These are phyloP conservation scores for Penicillium coprophilum DNA, from an alignment of 495 filamentous ascomycete genomes.

Conservation along the genomic window DNA sequence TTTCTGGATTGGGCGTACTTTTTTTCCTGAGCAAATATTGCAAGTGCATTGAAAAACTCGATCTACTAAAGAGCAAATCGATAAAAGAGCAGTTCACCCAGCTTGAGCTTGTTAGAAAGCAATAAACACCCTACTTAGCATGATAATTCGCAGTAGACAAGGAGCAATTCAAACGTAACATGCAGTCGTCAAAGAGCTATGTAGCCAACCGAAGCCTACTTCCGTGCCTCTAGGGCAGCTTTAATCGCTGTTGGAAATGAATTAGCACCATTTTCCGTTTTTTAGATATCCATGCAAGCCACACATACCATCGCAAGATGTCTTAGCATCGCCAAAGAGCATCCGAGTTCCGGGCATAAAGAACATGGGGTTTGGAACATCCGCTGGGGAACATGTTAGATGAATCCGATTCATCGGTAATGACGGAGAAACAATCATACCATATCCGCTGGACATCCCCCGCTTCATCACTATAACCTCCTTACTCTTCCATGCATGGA, in stretches of 20 bases:
- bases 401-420: background rate
- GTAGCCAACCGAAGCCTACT: constrained; percentile 24
- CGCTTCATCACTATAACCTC: constrained; percentile 87
- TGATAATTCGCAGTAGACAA: background rate
- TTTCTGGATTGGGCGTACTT: background rate
- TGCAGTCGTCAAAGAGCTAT: background rate
- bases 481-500: constrained; percentile 88
- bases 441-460: constrained; percentile 78
- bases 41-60: background rate
- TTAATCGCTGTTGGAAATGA: constrained; percentile 37
- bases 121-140: background rate
- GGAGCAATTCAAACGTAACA: background rate
- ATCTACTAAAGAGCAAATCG: background rate
- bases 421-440: constrained; percentile 37
- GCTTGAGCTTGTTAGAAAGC: background rate
- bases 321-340: constrained; percentile 82
- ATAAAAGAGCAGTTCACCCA: background rate
- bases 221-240: constrained; percentile 40
- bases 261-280: background rate
- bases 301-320: constrained; percentile 65
- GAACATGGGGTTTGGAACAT: constrained; percentile 87
- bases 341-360: constrained; percentile 80
- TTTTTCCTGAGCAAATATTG: background rate
- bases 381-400: constrained; percentile 45
- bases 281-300: background rate